A percentile compares a stretch with the other conserved stretches of the same genome.
Evolutionary conservation across 345 rosid genomes (phyloP).

Genomic region (Xanthoceras sorbifolium): DNA sequence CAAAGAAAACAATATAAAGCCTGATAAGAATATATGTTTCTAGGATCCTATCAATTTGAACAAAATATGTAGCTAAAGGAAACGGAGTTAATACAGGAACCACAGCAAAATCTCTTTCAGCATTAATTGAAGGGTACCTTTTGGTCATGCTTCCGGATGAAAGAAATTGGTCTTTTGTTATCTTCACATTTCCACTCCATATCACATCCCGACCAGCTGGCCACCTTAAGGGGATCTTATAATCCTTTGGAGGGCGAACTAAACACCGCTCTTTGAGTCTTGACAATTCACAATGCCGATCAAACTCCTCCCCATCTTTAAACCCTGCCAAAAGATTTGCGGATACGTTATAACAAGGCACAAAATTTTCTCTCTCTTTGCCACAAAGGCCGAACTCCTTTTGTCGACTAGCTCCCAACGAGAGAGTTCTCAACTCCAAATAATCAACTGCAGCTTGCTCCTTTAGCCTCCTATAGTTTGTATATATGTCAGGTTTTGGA

Average conservation of each 20-base stretch:
- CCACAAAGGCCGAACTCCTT: conserved; percentile 76
- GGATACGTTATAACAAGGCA: conserved; percentile 87
- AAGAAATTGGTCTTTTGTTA: conserved; percentile 95
- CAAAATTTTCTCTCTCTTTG: conserved; percentile 84
- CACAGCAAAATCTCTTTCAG: conserved; percentile 17
- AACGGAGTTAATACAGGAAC: conserved; percentile 9
- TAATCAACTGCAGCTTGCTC: conserved; percentile 91
- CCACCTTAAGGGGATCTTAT: conserved; percentile 93
- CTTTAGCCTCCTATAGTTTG: conserved; percentile 80
- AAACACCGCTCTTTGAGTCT: conserved; percentile 56
- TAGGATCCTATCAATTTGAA: not conserved
- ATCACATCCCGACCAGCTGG: conserved; percentile 94
- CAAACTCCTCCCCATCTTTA: conserved; percentile 85
- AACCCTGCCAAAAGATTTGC: conserved; percentile 72
- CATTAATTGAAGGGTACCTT: conserved; percentile 45
- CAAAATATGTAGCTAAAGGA: not conserved
- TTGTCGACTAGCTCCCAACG: conserved; percentile 49
- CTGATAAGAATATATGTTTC: not conserved
- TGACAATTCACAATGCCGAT: conserved; percentile 82
- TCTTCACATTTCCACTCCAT: conserved; percentile 96
- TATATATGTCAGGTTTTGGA: conserved; percentile 55
- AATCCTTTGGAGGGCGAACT: conserved; percentile 92
- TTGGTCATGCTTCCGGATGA: conserved; percentile 96
- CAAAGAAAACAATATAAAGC: conserved; percentile 5
- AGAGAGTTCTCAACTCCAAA: conserved; percentile 70